Base-by-base conservation (phyloP, 164 flowering plant species). In the Hamamelis virginiana region DNA sequence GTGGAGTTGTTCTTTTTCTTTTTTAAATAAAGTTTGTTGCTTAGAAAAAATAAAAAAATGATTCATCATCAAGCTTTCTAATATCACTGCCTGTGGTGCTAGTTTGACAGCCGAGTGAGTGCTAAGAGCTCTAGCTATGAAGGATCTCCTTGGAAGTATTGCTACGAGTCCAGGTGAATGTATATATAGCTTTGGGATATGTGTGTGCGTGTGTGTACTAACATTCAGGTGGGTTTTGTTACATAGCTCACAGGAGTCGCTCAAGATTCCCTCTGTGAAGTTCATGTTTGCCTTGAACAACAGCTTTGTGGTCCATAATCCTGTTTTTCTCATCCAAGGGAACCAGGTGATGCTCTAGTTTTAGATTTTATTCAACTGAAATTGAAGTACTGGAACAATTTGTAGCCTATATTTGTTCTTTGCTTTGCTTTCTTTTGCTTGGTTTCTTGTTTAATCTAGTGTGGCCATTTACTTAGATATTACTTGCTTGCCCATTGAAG, bases 71-170 rank as follows among this genome's bases (percentile, higher is more conserved):
- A 6, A 5, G 48, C 41, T 55, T 23, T 57, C 48, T 71, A 43
- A 64, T 46, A 19, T 46, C 6, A 48, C 52, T 64, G 48, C 64
- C 3, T 56, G 19, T 50, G 28, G 28, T 67, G 33, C 26, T 72
- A 94, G 98, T 91, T 94, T 84, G 90, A 94, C 74, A 87, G 79
- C 70, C 84, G 75, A 73, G 85, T 89, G 52, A 85, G 84, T 71
- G 83, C 88, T 59, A 78, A 83, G 51, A 80, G 81, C 68, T 48
- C 83, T 27, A 82, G 74, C 75, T 76, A 71, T 72, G 82, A 87
- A 60, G 92, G 87, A 66, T 84, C 64, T 67, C 93, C 93, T 15
- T 91, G 89, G 92, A 70, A 94, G 62, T 90, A 88, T 71, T 94
- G 98, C 85, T 94, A 94, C 56, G 80, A 84, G 50, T 72, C 86